Evolutionary conservation across 164 flowering plant species (phyloP).

Genomic region (Nymphaea thermarum): DNA sequence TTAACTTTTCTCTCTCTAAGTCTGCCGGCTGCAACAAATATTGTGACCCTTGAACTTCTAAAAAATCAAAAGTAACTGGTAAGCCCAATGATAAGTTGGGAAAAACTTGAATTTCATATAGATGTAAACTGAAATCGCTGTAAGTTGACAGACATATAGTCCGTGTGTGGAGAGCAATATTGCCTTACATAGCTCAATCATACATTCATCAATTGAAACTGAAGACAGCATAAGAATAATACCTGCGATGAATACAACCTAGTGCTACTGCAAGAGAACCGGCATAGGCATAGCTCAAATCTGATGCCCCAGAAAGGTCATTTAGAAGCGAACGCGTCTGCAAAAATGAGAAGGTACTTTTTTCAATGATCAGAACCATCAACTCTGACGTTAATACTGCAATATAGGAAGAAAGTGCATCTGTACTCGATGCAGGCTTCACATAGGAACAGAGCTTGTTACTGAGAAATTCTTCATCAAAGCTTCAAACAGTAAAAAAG

Average conservation of each 20-base stretch:
- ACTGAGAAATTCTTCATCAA: background rate
- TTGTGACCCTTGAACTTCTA: too few species aligned
- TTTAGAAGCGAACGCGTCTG: conserved; percentile 64
- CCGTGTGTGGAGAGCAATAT: too few species aligned
- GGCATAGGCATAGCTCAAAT: conserved; percentile 56
- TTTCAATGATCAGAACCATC: background rate
- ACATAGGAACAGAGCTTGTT: background rate
- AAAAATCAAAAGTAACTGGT: too few species aligned
- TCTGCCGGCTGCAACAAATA: too few species aligned
- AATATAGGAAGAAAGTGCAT: background rate
- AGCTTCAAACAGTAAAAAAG: background rate
- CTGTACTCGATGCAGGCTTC: background rate
- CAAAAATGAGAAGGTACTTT: background rate
- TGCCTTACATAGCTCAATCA: too few species aligned
- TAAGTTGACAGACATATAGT: too few species aligned
- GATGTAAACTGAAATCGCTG: too few species aligned
- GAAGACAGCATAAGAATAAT: background rate
- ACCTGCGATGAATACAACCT: conserved; percentile 98
- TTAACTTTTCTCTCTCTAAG: too few species aligned
- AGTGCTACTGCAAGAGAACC: conserved; percentile 85
- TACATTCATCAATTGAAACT: background rate
- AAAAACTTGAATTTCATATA: too few species aligned
- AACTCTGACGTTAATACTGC: background rate
- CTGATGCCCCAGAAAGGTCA: conserved; percentile 46
- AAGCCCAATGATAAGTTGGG: too few species aligned